Conservation (phyloP, 2,329 filamentous ascomycete genomes). For the Didymella pomorum region DNA sequence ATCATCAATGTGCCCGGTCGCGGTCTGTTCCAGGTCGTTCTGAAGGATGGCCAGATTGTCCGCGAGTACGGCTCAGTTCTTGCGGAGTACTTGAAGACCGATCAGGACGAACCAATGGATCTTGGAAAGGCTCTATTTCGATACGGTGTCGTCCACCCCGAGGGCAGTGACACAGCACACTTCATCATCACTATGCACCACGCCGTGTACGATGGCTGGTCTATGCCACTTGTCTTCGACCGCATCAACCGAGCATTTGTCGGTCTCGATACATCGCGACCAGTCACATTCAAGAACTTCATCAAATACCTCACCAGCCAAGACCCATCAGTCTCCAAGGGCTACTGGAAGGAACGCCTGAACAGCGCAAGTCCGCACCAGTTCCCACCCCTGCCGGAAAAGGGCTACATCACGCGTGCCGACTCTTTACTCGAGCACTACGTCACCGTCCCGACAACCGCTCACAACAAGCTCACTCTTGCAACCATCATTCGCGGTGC, state of each 20-base stretch:
- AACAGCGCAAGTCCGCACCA: slow-evolving; percentile 57
- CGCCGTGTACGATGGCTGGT: slow-evolving; percentile 61
- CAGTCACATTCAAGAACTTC: slow-evolving; percentile 57
- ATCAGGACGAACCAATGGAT: slow-evolving; percentile 49
- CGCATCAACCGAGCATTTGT: slow-evolving; percentile 45
- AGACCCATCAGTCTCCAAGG: slow-evolving; percentile 52
- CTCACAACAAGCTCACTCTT: slow-evolving; percentile 54
- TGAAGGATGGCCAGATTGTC: slow-evolving; percentile 42
- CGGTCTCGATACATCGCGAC: slow-evolving; percentile 34
- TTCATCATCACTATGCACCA: slow-evolving; percentile 62
- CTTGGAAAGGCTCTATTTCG: slow-evolving; percentile 51
- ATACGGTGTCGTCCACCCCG: slow-evolving; percentile 46
- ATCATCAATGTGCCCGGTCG: slow-evolving; percentile 49
- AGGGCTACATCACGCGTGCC: slow-evolving; percentile 56
- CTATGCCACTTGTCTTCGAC: slow-evolving; percentile 49
- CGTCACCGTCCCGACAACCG: slow-evolving; percentile 44
- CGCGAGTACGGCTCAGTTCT: slow-evolving; percentile 42
- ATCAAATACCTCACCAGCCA: slow-evolving; percentile 58
- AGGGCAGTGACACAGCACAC: slow-evolving; percentile 40
- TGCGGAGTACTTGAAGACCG: slow-evolving; percentile 45
- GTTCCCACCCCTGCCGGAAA: slow-evolving; percentile 59
- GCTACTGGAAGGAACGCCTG: slow-evolving; percentile 60
- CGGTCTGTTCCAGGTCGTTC: slow-evolving; percentile 51
- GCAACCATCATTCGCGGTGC: slow-evolving; percentile 65
- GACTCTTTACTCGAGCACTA: slow-evolving; percentile 63